Percentiles rank a stretch among this genome's conserved stretches.
Conservation (phyloP, 139 green algal species). For the Gonium pectorale region DNA sequence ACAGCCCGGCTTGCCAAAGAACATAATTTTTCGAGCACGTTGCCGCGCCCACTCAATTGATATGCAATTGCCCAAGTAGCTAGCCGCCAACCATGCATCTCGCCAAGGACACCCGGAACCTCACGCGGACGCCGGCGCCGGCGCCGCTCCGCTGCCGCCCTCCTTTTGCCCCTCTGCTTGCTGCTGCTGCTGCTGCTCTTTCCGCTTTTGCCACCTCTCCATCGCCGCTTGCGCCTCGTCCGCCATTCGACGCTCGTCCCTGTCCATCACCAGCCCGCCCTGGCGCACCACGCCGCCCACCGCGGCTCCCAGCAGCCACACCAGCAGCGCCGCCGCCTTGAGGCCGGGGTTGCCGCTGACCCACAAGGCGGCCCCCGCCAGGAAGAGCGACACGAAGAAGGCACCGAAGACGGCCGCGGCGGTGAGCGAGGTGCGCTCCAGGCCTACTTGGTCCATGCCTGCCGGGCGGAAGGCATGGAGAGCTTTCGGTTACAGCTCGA, state of each 20-base stretch:
- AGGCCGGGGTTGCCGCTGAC: neutral
- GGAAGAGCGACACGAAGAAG: conserved; percentile 52
- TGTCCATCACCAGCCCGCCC: conserved; percentile 41
- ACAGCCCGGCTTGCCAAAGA: too few relatives aligned
- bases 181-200: neutral
- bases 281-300: conserved; percentile 29
- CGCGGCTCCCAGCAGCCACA: conserved; percentile 46
- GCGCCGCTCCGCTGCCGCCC: neutral
- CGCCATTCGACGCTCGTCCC: conserved; percentile 23
- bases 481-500: too few relatives aligned
- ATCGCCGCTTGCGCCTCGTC: conserved; percentile 9
- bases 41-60: too few relatives aligned
- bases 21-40: too few relatives aligned
- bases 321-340: conserved; percentile 9
- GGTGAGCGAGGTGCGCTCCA: conserved; percentile 48
- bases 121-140: neutral
- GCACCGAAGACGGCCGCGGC: conserved; percentile 43
- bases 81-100: too few relatives aligned
- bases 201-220: conserved; percentile 20
- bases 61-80: too few relatives aligned
- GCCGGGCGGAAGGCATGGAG: neutral
- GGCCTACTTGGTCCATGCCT: conserved; percentile 74
- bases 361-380: conserved; percentile 48
- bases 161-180: too few relatives aligned
- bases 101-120: too few relatives aligned